Evolutionary conservation across 805 yeast species (phyloP).

Genomic region (Sugiyamaella qingdaonensis): DNA sequence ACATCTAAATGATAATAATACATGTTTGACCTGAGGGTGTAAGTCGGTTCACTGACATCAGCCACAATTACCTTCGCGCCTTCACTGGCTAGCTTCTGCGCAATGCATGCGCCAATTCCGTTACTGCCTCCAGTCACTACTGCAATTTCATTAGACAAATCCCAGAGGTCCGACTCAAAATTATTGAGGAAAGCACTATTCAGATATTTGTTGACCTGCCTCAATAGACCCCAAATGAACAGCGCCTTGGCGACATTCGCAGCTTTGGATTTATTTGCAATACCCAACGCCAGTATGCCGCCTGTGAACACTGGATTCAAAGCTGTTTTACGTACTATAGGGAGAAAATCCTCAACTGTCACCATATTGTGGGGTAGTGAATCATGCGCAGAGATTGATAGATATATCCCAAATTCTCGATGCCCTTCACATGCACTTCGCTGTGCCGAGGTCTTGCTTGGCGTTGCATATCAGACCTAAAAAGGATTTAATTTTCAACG

Average conservation of each 20-base stretch:
- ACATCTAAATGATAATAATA: constrained; percentile 59
- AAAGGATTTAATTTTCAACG: too few relatives aligned
- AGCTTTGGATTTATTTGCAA: neutral
- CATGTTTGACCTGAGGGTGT: neutral
- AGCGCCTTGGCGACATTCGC: neutral
- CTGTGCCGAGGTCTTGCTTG: too few relatives aligned
- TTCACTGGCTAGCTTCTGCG: neutral
- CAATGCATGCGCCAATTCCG: constrained; percentile 3
- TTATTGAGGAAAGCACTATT: constrained; percentile 1
- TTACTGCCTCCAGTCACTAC: constrained; percentile 7
- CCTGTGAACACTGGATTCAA: constrained; percentile 6
- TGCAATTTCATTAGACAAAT: constrained; percentile 9
- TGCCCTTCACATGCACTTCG: neutral
- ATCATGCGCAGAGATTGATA: neutral
- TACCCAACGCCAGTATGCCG: neutral
- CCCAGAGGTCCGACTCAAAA: neutral
- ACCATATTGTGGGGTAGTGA: neutral
- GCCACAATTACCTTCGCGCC: constrained; percentile 8
- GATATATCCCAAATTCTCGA: neutral
- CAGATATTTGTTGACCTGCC: neutral
- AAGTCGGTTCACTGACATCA: neutral
- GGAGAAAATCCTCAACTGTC: neutral
- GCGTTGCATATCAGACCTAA: too few relatives aligned
- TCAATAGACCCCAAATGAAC: neutral
- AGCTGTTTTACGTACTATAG: neutral